phyloP scores from a whole-genome alignment of 805 yeast species.

The Candida dajiaensis region DNA sequence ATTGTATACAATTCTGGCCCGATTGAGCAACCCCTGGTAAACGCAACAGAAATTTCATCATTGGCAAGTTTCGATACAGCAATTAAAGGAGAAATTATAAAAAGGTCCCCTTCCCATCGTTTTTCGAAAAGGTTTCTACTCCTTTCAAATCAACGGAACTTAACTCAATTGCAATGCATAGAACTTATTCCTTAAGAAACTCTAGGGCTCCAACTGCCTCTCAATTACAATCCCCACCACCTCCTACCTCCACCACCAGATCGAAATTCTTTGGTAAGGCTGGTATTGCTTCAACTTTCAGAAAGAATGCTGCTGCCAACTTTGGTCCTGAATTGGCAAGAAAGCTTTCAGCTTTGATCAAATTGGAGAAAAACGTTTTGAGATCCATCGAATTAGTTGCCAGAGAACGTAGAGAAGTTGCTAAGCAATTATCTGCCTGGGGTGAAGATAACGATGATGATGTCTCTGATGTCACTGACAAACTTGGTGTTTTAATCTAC shows the following conservation, averaged over 20 bases:
- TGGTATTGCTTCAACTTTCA: conserved; percentile 60
- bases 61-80: not conserved
- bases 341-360: conserved; percentile 85
- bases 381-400: conserved; percentile 91
- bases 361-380: conserved; percentile 95
- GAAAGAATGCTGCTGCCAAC: conserved; percentile 84
- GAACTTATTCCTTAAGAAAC: conserved; percentile 78
- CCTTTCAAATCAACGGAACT: no score
- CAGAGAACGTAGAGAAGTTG: conserved; percentile 91
- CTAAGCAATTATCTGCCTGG: conserved; percentile 95
- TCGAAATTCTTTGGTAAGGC: conserved; percentile 73
- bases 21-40: not conserved
- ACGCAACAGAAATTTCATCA: not conserved
- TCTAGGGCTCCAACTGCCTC: conserved; percentile 80
- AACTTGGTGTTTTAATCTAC: conserved; percentile 90
- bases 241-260: conserved; percentile 70
- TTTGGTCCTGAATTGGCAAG: conserved; percentile 94
- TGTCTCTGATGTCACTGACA: conserved; percentile 94
- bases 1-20: not conserved
- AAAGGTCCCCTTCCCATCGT: not conserved
- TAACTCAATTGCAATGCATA: conserved; percentile 50
- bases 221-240: conserved; percentile 74
- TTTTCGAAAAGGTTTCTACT: not conserved
- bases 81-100: not conserved
- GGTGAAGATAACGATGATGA: conserved; percentile 98